Evolutionary conservation across 148 eudicot genomes (phyloP).

Genomic region (Spergularia bocconei): DNA sequence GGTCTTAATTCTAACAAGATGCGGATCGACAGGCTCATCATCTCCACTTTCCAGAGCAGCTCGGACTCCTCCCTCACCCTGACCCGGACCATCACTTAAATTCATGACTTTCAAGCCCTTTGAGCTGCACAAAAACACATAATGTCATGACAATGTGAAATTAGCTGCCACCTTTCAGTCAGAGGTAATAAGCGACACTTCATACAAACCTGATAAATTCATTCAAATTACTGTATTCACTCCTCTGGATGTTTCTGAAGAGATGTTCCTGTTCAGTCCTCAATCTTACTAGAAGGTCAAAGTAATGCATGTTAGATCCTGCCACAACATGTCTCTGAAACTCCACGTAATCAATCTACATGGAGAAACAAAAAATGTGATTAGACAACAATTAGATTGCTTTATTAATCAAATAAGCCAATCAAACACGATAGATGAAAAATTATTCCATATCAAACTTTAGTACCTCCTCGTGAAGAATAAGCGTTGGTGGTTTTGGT

Average conservation of each 20-base stretch:
- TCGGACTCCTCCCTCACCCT: slow-evolving; percentile 56
- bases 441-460: not conserved
- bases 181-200: not conserved
- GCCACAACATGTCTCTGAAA: slow-evolving; percentile 97
- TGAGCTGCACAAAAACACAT: slow-evolving; percentile 41
- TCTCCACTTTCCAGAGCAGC: slow-evolving; percentile 61
- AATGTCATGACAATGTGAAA: slow-evolving; percentile 11
- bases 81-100: slow-evolving; percentile 39
- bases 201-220: slow-evolving; percentile 68
- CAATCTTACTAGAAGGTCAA: slow-evolving; percentile 79
- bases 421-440: not conserved
- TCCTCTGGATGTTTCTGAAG: slow-evolving; percentile 95
- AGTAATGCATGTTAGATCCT: slow-evolving; percentile 95
- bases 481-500: slow-evolving; percentile 97
- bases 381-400: not conserved
- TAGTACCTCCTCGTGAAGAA: slow-evolving; percentile 90
- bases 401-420: too few relatives aligned
- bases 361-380: slow-evolving; percentile 10
- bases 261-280: slow-evolving; percentile 95
- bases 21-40: slow-evolving; percentile 86
- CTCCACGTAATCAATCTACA: slow-evolving; percentile 89
- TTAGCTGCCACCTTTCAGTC: not conserved
- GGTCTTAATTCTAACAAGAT: slow-evolving; percentile 85
- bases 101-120: slow-evolving; percentile 85
- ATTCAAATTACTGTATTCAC: slow-evolving; percentile 75